Evolutionary conservation across 495 filamentous ascomycete genomes (phyloP).

Genomic region (Xylaria acuta): DNA sequence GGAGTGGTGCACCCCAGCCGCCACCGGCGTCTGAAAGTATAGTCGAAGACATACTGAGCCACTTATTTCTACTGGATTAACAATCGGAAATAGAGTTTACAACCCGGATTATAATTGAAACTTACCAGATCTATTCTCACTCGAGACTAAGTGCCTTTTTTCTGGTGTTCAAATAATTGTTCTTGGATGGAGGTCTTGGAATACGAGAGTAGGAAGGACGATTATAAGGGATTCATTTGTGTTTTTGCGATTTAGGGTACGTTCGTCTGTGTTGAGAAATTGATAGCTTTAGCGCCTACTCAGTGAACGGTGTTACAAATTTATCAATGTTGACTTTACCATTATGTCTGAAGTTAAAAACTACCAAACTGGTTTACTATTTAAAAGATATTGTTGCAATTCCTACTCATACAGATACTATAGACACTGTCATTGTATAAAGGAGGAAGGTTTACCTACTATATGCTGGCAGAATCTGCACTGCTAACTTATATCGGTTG

Average conservation of each 20-base stretch:
- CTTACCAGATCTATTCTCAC: background rate
- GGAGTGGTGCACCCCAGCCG: background rate
- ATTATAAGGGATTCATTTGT: background rate
- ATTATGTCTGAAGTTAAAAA: too few species aligned
- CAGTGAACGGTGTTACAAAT: background rate
- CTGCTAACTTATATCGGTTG: too few species aligned
- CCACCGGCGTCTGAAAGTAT: background rate
- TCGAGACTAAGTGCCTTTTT: too few species aligned
- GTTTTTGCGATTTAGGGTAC: background rate
- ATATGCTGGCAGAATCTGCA: too few species aligned
- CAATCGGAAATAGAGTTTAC: constrained; percentile 25
- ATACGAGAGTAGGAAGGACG: background rate
- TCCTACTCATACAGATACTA: too few species aligned
- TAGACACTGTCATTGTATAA: too few species aligned
- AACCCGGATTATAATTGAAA: too few species aligned
- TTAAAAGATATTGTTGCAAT: too few species aligned
- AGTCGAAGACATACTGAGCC: background rate
- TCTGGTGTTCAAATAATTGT: background rate
- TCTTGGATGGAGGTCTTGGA: background rate
- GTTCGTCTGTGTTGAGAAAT: background rate
- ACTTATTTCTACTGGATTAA: background rate
- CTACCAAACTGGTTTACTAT: background rate
- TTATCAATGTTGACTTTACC: too few species aligned
- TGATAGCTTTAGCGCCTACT: background rate
- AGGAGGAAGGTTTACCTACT: too few species aligned